A percentile compares a stretch with the other conserved stretches of the same genome.
Evolutionary conservation across 139 green algal genomes (phyloP).

Genomic region (Parachlorella kessleri): DNA sequence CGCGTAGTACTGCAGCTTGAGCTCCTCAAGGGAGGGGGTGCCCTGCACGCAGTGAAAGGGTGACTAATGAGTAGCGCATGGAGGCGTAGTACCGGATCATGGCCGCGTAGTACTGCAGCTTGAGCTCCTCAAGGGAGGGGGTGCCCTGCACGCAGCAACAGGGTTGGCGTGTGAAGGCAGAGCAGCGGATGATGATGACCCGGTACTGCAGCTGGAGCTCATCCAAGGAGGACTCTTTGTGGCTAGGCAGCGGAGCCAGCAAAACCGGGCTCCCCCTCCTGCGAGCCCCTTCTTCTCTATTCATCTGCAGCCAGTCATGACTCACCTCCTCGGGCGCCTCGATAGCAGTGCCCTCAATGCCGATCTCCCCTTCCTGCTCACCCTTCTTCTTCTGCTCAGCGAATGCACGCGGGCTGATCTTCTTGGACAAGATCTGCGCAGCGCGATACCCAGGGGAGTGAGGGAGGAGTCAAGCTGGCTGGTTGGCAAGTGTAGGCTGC

Average conservation of each 20-base stretch:
- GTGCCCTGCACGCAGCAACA: slow-evolving; percentile 83
- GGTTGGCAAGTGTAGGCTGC: background rate
- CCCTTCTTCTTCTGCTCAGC: slow-evolving; percentile 61
- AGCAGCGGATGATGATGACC: too few relatives aligned
- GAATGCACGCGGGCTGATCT: slow-evolving; percentile 93
- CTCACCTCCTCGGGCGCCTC: slow-evolving; percentile 80
- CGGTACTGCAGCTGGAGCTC: too few relatives aligned
- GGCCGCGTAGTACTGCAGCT: slow-evolving; percentile 93
- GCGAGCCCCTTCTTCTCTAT: too few relatives aligned
- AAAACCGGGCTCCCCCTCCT: too few relatives aligned
- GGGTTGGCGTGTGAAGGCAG: too few relatives aligned
- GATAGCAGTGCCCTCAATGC: slow-evolving; percentile 91
- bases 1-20: slow-evolving; percentile 96
- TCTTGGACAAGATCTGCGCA: slow-evolving; percentile 92
- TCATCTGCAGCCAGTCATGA: too few relatives aligned
- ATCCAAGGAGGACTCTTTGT: too few relatives aligned
- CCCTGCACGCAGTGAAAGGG: too few relatives aligned
- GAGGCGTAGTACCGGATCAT: slow-evolving; percentile 91
- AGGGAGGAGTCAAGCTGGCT: slow-evolving; percentile 1
- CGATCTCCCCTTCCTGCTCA: slow-evolving; percentile 81
- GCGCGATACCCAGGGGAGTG: too few relatives aligned
- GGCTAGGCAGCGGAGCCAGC: too few relatives aligned
- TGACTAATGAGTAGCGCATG: too few relatives aligned
- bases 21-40: slow-evolving; percentile 82
- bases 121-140: slow-evolving; percentile 87